Evolutionary conservation across 805 yeast genomes (phyloP), one percentile per base, ranked within the genome.

Genomic region (Ogataea ganodermae): DNA sequence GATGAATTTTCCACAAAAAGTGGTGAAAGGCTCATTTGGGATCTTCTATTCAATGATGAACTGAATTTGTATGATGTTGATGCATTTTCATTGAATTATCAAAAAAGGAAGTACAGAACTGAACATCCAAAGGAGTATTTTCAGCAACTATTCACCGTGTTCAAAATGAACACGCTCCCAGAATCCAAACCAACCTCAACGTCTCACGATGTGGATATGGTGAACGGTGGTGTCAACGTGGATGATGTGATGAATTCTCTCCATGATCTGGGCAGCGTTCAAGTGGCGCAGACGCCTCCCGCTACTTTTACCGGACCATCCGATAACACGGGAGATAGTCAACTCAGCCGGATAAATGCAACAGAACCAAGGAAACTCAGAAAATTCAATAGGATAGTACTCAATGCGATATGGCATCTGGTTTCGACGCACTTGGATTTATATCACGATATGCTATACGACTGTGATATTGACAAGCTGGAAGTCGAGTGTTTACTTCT

Each of bases 191-290:
- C 45, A 23, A 12, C 44, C 8, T 20, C 52, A 17, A 26, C 56
- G 9, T 39, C 52, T 10, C 55, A 57, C 10, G 58, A 47, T 17
- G 57, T 48, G 13, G 53, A 49, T 22, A 46, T 55, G 46, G 61
- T 45, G 8, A 51, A 46, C 20, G 55, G 48, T 16, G 57, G 51
- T 9, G 62, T 53, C 36, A 45, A 51, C 22, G 62, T 55, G 14
- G 61, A 55, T 40, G 61, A 52, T 18, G 64, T 61, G n/a, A 56
- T 62, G 51, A 57, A 52, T 35, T 45, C 63, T 2, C 48, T 63
- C 14, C 56, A 59, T 23, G 66, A 63, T 37, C 32, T 62, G 32
- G 40, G 54, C 3, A 51, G 41, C 27, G 65, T 60, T 4, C 46
- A 62, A 7, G 54, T 46, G 13, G 54, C 51, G n/a, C 58, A 56